Base-by-base conservation (phyloP, 345 rosid genomes). In the Kernera saxatilis region DNA sequence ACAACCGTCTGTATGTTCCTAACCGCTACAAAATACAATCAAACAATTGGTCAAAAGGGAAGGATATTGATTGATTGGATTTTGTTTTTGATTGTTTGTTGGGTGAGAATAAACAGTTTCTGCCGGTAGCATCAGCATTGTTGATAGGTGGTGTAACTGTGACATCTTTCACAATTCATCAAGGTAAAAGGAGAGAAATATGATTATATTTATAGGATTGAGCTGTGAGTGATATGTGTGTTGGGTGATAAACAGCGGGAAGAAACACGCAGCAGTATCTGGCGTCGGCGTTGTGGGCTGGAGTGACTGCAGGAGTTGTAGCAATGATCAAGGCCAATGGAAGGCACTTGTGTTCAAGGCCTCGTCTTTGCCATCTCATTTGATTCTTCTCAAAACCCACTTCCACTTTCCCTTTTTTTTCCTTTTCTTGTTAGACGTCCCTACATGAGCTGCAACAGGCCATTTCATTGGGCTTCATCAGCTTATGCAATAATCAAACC, bases 61-160 rank as follows among this genome's bases (percentile, higher is more conserved):
- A 40, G 64, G 43, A 59, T 3, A 1, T 18, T 67, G 37, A 1
- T 18, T 67, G 37, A 75, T 8, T 3, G 8, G 6, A 5, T 29
- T 50, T 49, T 15, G 11, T 30, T 60, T 39, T 12, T 23, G 11
- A 7, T 58, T 27, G 25, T 36, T 66, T 74, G 27, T 12, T 60
- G 55, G 37, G 26, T 61, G 48, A 14, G 48, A 51, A 44, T n/a
- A 52, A 51, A 79, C 94, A 94, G 99, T 94, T 91, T 82, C 87
- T 91, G 53, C 99, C 99, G 0, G 83, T 89, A 44, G 99, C 99
- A 62, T 94, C 99, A 27, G 94, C 96, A 46, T 73, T 91, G 84
- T 41, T 94, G 3, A 82, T 91, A 11, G 99, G 97, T 77, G 93
- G 97, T 43, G 83, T 94, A 74, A 91, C 99, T 29, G 50, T 84